A percentile compares a stretch with the other conserved stretches of the same genome.
Conservation (phyloP, 768 basidiomycete genomes). For the Coprinellus micaceus region DNA sequence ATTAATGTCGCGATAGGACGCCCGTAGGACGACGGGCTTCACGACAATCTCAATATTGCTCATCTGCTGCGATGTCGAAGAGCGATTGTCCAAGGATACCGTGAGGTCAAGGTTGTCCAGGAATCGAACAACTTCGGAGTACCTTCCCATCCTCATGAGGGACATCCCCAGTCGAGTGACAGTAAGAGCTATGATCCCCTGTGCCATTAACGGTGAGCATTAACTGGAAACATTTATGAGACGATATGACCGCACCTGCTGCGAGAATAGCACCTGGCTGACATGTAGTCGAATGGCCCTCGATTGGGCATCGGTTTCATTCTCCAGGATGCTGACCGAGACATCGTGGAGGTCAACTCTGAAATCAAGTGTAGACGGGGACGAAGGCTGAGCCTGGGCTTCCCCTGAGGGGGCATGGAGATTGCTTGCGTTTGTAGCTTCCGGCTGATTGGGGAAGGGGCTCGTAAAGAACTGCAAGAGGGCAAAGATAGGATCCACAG, state of each 20-base stretch:
- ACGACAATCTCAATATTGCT: constrained; percentile 79
- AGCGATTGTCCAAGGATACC: constrained; percentile 82
- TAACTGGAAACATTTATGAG: neutral
- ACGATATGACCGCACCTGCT: constrained; percentile 58
- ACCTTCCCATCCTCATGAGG: constrained; percentile 79
- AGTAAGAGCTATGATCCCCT: constrained; percentile 81
- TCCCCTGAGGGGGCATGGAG: neutral
- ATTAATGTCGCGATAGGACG: constrained; percentile 92
- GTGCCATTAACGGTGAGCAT: constrained; percentile 4
- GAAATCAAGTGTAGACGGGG: constrained; percentile 45
- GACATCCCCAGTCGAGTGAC: constrained; percentile 90
- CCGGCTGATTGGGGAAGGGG: constrained; percentile 14
- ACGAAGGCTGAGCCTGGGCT: neutral
- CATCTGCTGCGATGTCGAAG: constrained; percentile 63
- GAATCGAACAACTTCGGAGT: constrained; percentile 82
- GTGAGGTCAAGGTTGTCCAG: constrained; percentile 90
- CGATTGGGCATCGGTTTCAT: constrained; percentile 72
- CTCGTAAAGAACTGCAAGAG: constrained; percentile 81
- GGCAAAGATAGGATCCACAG: constrained; percentile 86
- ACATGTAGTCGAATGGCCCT: constrained; percentile 87
- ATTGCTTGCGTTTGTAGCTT: no score
- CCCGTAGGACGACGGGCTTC: constrained; percentile 85
- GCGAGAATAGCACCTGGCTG: constrained; percentile 80
- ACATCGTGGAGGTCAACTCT: constrained; percentile 89
- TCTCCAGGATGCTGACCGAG: constrained; percentile 83